phyloP scores from a whole-genome alignment of 2,329 filamentous ascomycete species.

The Xylaria sp. region DNA sequence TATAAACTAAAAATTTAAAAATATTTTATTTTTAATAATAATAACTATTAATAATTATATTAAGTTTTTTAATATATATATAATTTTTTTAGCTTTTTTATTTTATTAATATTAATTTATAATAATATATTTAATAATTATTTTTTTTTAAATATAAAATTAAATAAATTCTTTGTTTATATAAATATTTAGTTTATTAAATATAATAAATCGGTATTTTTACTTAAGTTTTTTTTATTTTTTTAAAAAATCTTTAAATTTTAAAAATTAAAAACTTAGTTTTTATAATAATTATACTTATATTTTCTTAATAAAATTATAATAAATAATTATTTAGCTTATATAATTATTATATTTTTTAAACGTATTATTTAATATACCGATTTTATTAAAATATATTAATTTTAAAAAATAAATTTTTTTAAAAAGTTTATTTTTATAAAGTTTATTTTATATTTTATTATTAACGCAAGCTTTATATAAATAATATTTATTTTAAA shows the following conservation, averaged over 20 bases:
- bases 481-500: not conserved
- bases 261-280: not conserved
- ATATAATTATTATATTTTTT: not conserved
- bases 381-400: not conserved
- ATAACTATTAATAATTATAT: not conserved
- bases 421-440: not conserved
- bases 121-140: not conserved
- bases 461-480: not conserved
- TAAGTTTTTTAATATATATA: not conserved
- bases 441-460: not conserved
- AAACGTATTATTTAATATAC: not conserved
- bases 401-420: not conserved
- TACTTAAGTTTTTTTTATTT: not conserved
- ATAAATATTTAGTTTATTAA: not conserved
- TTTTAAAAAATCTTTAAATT: not conserved
- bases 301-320: not conserved
- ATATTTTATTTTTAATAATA: not conserved
- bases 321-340: not conserved
- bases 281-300: not conserved
- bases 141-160: not conserved
- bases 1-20: not conserved
- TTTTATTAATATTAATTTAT: not conserved
- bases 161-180: not conserved
- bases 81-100: not conserved
- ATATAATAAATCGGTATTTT: not conserved